Conservation (phyloP, 139 green algal genomes). For the Prasinococcaceae sp. region DNA sequence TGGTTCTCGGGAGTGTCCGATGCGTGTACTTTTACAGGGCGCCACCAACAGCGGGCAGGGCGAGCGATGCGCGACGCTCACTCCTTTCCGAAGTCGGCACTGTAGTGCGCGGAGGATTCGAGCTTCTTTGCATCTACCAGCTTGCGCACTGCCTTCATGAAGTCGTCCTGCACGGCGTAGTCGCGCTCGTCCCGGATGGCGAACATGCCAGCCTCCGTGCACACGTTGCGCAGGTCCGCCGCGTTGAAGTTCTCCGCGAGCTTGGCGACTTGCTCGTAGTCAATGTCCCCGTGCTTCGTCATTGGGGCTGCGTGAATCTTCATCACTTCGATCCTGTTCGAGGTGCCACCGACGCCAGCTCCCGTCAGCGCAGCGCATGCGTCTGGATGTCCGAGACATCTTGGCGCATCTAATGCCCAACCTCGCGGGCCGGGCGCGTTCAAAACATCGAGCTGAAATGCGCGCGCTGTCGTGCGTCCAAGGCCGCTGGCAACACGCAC, state of each 20-base stretch:
- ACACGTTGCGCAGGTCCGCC: constrained; percentile 96
- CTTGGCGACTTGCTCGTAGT: constrained; percentile 96
- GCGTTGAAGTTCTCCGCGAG: constrained; percentile 95
- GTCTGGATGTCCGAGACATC: too few relatives aligned
- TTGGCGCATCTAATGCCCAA: neutral
- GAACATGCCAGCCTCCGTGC: constrained; percentile 97
- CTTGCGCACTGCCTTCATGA: constrained; percentile 98
- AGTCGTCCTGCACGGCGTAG: constrained; percentile 93
- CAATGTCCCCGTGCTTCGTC: constrained; percentile 95
- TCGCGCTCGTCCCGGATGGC: constrained; percentile 94
- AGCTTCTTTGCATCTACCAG: constrained; percentile 97
- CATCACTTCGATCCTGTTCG: constrained; percentile 91
- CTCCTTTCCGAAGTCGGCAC: constrained; percentile 23
- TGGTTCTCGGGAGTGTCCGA: too few relatives aligned
- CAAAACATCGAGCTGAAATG: too few relatives aligned
- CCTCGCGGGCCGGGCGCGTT: too few relatives aligned
- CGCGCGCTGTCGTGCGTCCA: too few relatives aligned
- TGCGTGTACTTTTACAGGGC: too few relatives aligned
- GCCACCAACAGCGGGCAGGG: too few relatives aligned
- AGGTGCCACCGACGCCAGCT: too few relatives aligned
- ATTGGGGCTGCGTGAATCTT: constrained; percentile 93
- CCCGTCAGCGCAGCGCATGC: too few relatives aligned
- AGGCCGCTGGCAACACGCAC: neutral
- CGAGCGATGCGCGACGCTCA: too few relatives aligned
- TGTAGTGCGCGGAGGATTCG: constrained; percentile 44